Base-by-base conservation (phyloP, 1,284 basidiomycete genomes). In the Pascua sp. region DNA sequence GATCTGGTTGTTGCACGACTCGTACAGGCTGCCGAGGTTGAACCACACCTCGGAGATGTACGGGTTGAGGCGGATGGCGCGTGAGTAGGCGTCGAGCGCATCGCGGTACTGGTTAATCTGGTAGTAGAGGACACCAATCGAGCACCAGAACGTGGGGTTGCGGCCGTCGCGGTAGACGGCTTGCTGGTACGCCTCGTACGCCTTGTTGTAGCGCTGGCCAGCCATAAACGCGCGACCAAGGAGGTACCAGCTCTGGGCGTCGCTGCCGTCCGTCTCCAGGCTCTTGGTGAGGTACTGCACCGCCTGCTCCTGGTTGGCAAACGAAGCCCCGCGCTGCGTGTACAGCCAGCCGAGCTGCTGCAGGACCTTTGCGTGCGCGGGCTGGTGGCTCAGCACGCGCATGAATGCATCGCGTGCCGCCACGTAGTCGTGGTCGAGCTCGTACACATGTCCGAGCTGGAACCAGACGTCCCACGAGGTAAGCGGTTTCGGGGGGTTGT, bases 21-120 rank as follows among this genome's bases (percentile, higher is more conserved):
- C 95, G 75, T 98, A 99, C 1, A 98, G 81, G 63, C 88, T 91
- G 48, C 95, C 96, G 32, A 98, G 85, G 79, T 98, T 94, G 78
- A 94, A 98, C 95, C 96, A 98, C 4, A 98, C 95, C 77, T 98
- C 95, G 50, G 91, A 93, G 65, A 99, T 98, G 82, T 96, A 98
- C 0, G 95, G 95, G 72, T 98, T 98, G 78, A 98, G 93, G 59
- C 94, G 87, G 68, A 99, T 98, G 8, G 95, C 95, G 13, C 94
- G 89, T 37, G 94, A 98, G 76, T 98, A 99, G 11, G 96, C 95
- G 69, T 98, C 95, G 37, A 98, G 86, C 0, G 95, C 94, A 73
- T 99, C 95, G 51, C 93, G 89, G 80, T 91, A 98, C 77, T 98
- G 96, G 78, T 95, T 97, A 81, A 98, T 98, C 76, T 98, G 94